Conservation (phyloP, 768 basidiomycete genomes). For the Hygrophorus pudorinus region DNA sequence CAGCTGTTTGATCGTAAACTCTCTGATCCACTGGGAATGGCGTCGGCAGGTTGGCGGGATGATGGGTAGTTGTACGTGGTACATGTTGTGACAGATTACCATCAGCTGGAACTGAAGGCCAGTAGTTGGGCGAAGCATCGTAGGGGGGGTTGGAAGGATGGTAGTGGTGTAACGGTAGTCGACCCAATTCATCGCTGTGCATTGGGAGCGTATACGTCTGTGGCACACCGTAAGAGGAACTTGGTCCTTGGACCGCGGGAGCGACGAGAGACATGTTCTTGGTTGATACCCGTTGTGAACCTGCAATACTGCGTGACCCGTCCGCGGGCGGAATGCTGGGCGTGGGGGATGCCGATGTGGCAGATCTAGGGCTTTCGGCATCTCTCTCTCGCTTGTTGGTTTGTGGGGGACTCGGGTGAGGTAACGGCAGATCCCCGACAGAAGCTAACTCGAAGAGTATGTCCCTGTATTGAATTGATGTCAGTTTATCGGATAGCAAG, state of each 20-base stretch:
- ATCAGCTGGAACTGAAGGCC: not conserved
- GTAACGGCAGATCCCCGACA: conserved; percentile 13
- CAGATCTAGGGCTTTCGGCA: conserved; percentile 27
- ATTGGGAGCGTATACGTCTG: conserved; percentile 32
- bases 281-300: conserved; percentile 22
- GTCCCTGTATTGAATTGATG: conserved; percentile 12
- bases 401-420: conserved; percentile 9
- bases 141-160: conserved; percentile 21
- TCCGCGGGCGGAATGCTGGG: conserved; percentile 9
- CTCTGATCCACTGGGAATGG: no score
- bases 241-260: conserved; percentile 1
- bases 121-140: not conserved
- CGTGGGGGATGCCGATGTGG: conserved; percentile 14
- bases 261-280: conserved; percentile 11
- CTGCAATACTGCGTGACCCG: conserved; percentile 20
- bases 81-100: no score
- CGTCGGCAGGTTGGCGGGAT: no score
- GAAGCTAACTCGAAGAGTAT: conserved; percentile 14
- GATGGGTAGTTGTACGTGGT: no score
- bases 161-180: conserved; percentile 38
- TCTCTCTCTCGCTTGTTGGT: conserved; percentile 42
- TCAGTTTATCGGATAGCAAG: conserved; percentile 20
- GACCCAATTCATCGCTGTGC: conserved; percentile 47
- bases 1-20: no score
- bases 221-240: conserved; percentile 14